Evolutionary conservation across 2,329 filamentous ascomycete genomes (phyloP).

Genomic region (Cladosporium sp.): DNA sequence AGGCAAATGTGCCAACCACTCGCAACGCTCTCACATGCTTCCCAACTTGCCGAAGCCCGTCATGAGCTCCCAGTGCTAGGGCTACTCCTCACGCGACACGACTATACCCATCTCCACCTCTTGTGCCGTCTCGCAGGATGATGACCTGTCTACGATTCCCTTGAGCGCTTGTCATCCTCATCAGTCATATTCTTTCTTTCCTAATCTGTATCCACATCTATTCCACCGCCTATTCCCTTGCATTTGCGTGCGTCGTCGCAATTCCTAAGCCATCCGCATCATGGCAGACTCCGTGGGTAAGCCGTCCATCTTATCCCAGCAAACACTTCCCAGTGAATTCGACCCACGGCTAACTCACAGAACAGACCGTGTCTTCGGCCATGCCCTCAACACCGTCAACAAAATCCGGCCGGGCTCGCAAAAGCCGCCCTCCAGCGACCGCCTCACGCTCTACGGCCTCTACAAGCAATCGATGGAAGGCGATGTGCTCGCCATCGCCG

Average conservation of each 20-base stretch:
- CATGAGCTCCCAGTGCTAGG: not conserved
- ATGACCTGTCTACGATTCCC: not conserved
- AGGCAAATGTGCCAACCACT: not conserved
- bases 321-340: not conserved
- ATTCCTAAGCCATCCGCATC: not conserved
- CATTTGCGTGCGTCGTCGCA: not conserved
- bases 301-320: not conserved
- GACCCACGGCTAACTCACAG: not conserved
- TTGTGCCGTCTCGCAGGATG: not conserved
- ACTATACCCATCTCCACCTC: not conserved
- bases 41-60: not conserved
- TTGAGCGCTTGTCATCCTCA: no score
- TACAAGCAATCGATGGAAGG: conserved; percentile 99
- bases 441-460: conserved; percentile 89
- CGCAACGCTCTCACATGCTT: not conserved
- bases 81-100: not conserved
- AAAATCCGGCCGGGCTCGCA: conserved; percentile 92
- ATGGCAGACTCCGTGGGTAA: conserved; percentile 11
- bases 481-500: conserved; percentile 90
- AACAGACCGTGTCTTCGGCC: conserved; percentile 93
- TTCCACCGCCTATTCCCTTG: not conserved
- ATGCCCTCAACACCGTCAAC: conserved; percentile 97
- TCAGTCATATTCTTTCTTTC: no score
- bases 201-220: no score
- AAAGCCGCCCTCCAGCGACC: conserved; percentile 77